Evolutionary conservation across 169 alveolate genomes (phyloP), one percentile per base, ranked within the genome.

Genomic region (Toxoplasma gondii): DNA sequence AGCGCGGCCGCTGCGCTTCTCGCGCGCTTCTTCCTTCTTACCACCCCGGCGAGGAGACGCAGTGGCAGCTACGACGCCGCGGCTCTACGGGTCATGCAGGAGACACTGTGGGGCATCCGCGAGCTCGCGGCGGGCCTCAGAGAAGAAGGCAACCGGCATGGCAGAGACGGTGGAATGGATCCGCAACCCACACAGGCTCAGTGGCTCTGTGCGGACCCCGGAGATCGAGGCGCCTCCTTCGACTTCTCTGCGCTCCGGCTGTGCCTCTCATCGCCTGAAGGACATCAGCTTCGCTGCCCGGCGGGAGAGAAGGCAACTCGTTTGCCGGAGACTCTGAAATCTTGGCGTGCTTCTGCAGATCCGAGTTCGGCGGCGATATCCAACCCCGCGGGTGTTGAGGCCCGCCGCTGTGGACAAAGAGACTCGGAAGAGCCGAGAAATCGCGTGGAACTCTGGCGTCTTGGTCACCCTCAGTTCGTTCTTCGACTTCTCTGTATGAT

Each of bases 1-100:
- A 27, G 36, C 90, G 22, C 7, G 24, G 64, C 54, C 19, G 64
- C 90, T 29, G 67, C 64, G 5, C 44, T 43, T 0, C n/a, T 82
- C 24, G 90, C 67, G n/a, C 64, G 90, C 67, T 82, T 82, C 90
- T 82, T 82, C 64, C 36, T 82, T 38, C 41, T 82, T 10, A 82
- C 90, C 1, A 38, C 53, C 41, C 90, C 69, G 24, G 45, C 45
- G 27, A 9, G 86, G n/a, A 78, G 86, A 31, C 39, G 45, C 39
- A n/a, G 45, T 19, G 45, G 49, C 19, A 16, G 39, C 7, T 31
- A n/a, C 45, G 86, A 78, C 49, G 44, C 31, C 49, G 2, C 86
- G n/a, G 45, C n/a, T n/a, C 45, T 78, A 2, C 10, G 19, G 29
- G 86, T n/a, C 29, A 17, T n/a, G 86, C 49, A 78, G 22, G 86